Evolutionary conservation across 768 basidiomycete genomes (phyloP).

Genomic region (Termitomyces titanicus): DNA sequence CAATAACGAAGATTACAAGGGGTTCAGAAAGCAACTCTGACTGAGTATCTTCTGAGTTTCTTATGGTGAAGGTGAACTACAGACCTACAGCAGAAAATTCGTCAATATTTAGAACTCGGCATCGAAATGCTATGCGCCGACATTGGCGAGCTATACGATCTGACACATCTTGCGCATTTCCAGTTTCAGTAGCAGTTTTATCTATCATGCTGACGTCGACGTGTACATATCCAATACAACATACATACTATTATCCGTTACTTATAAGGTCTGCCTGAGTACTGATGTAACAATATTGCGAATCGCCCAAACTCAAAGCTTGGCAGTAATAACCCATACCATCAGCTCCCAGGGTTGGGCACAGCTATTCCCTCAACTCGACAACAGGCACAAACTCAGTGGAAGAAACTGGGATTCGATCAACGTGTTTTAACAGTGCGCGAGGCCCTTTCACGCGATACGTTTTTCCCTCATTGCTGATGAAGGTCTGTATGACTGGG

Average conservation of each 20-base stretch:
- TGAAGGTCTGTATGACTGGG: neutral
- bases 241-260: too few relatives aligned
- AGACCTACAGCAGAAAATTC: slow-evolving; percentile 36
- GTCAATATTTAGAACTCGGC: slow-evolving; percentile 40
- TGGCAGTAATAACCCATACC: too few relatives aligned
- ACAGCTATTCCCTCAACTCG: neutral
- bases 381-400: neutral
- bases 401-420: neutral
- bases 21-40: slow-evolving; percentile 62
- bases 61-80: neutral
- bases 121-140: slow-evolving; percentile 52
- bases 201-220: too few relatives aligned
- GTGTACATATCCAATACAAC: too few relatives aligned
- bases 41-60: slow-evolving; percentile 29
- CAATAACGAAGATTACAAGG: slow-evolving; percentile 71
- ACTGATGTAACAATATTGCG: too few relatives aligned
- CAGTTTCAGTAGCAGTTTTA: slow-evolving; percentile 93
- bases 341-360: too few relatives aligned
- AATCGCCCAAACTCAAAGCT: too few relatives aligned
- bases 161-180: slow-evolving; percentile 79
- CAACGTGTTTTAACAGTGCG: neutral
- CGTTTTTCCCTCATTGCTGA: neutral
- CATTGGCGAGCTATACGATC: slow-evolving; percentile 74
- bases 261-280: too few relatives aligned
- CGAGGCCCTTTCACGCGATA: slow-evolving; percentile 1